A percentile compares a stretch with the other conserved stretches of the same genome.
These are phyloP conservation scores for Collybia sordida DNA, from an alignment of 768 basidiomycete species.

Conservation along the genomic window DNA sequence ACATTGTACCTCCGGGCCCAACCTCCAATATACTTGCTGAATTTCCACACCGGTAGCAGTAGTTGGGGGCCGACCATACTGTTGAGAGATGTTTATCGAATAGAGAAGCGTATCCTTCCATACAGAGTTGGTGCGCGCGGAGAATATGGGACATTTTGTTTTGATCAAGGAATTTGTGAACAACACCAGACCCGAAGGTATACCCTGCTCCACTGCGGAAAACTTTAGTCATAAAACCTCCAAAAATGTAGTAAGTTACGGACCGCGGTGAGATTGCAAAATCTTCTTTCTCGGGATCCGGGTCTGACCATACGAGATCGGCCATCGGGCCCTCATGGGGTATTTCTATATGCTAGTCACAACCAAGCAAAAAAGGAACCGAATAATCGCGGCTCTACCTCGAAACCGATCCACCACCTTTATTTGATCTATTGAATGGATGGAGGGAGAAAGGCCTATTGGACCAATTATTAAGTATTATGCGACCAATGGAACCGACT, in stretches of 20 bases:
- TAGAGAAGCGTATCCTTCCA: slow-evolving; percentile 99
- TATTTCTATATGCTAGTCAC: slow-evolving; percentile 66
- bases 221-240: slow-evolving; percentile 12
- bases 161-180: slow-evolving; percentile 94
- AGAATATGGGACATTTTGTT: slow-evolving; percentile 98
- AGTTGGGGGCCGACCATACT: slow-evolving; percentile 98
- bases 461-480: slow-evolving; percentile 12
- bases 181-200: slow-evolving; percentile 97
- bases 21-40: slow-evolving; percentile 96
- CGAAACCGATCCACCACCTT: slow-evolving; percentile 98
- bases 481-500: slow-evolving; percentile 6
- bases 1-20: slow-evolving; percentile 82
- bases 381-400: slow-evolving; percentile 48
- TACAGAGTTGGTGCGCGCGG: slow-evolving; percentile 97
- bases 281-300: slow-evolving; percentile 98
- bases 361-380: slow-evolving; percentile 13
- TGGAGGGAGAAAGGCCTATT: slow-evolving; percentile 91
- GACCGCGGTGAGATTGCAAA: slow-evolving; percentile 98
- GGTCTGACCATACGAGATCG: slow-evolving; percentile 99
- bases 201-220: slow-evolving; percentile 88
- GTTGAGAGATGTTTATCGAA: slow-evolving; percentile 95
- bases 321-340: slow-evolving; percentile 99
- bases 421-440: slow-evolving; percentile 99
- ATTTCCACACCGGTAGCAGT: slow-evolving; percentile 98
- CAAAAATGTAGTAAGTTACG: slow-evolving; percentile 21